These are phyloP conservation scores for Amphibolis antarctica DNA, from an alignment of 106 monocot species.

Conservation along the genomic window DNA sequence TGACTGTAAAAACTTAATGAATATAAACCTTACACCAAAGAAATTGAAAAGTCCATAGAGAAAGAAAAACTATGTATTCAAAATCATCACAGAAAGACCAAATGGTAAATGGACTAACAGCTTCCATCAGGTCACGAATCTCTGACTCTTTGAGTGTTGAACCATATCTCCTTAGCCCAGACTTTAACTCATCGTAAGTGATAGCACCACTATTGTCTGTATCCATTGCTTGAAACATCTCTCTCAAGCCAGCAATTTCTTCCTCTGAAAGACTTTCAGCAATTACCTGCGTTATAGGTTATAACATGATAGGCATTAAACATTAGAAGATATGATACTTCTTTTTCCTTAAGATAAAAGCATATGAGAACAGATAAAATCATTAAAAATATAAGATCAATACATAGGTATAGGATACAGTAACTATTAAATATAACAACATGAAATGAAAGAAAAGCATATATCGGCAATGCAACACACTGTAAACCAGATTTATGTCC, in stretches of 20 bases:
- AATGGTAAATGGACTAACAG: conserved; percentile 11
- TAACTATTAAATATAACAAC: not conserved
- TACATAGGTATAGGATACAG: not conserved
- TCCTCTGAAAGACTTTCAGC: conserved; percentile 32
- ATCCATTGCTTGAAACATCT: conserved; percentile 26
- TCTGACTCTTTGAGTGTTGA: conserved; percentile 21
- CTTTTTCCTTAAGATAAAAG: not conserved
- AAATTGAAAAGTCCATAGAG: not conserved
- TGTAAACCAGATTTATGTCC: not conserved
- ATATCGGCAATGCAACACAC: not conserved
- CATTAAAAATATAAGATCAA: not conserved
- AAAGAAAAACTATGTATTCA: not conserved
- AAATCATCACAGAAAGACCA: not conserved
- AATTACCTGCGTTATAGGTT: conserved; percentile 12
- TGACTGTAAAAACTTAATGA: too few species aligned
- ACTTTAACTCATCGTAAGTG: conserved; percentile 24
- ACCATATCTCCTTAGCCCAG: conserved; percentile 20
- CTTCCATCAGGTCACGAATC: conserved; percentile 26
- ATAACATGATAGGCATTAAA: not conserved
- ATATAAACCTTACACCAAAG: too few species aligned
- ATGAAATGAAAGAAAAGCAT: not conserved
- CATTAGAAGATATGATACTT: not conserved
- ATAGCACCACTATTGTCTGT: conserved; percentile 28
- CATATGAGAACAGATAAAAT: not conserved
- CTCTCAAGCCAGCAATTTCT: conserved; percentile 23